These are phyloP conservation scores for Vaccinium myrtillus DNA, from an alignment of 148 eudicot species.

Conservation along the genomic window DNA sequence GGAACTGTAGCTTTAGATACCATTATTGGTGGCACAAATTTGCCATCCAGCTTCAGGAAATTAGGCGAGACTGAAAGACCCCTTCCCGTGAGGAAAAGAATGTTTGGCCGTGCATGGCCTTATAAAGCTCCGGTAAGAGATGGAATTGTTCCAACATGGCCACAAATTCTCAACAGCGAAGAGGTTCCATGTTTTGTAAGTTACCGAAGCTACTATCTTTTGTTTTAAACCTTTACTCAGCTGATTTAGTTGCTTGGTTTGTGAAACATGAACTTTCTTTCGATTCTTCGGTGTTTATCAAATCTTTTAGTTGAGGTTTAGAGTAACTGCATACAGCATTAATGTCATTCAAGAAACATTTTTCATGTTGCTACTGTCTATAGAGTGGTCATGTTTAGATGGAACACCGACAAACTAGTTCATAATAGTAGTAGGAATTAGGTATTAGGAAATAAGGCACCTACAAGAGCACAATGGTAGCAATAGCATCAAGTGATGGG, in stretches of 20 bases:
- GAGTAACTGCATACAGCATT: too few relatives aligned
- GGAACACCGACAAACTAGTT: not conserved
- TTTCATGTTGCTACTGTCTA: not conserved
- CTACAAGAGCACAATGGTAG: not conserved
- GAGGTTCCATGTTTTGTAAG: conserved; percentile 82
- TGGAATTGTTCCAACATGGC: conserved; percentile 90
- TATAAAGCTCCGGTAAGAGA: conserved; percentile 76
- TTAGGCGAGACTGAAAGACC: conserved; percentile 83
- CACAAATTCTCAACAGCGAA: conserved; percentile 52
- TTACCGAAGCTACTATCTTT: conserved; percentile 2
- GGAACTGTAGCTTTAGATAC: conserved; percentile 25
- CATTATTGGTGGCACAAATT: conserved; percentile 23
- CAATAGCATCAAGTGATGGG: not conserved
- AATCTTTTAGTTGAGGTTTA: not conserved
- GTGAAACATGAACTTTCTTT: not conserved
- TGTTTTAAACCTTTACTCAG: not conserved
- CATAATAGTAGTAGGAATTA: not conserved
- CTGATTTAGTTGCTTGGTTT: not conserved
- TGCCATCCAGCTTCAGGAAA: conserved; percentile 75
- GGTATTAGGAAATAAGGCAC: not conserved
- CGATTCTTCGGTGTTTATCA: not conserved
- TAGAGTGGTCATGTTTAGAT: not conserved
- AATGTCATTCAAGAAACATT: not conserved
- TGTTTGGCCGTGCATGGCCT: conserved; percentile 99
- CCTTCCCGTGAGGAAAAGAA: conserved; percentile 79